phyloP scores from a whole-genome alignment of 2,329 filamentous ascomycete genomes.

The Paracorniculantispora psalliotae region DNA sequence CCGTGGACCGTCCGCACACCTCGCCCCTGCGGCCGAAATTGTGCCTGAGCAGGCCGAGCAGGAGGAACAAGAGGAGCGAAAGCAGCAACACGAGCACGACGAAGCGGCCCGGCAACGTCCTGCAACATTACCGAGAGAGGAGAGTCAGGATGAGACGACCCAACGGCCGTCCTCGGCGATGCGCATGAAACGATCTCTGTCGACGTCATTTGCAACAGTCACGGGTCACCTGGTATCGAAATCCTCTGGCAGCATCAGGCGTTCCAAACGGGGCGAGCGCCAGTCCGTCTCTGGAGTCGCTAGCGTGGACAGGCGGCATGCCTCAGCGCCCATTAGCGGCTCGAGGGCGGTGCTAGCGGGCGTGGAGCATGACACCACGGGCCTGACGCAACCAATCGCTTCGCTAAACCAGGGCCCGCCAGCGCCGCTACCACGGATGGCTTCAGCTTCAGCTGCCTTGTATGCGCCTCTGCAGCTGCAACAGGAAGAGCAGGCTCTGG shows the following conservation, averaged over 20 bases:
- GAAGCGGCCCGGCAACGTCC: too few relatives aligned
- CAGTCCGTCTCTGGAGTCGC: constrained; percentile 28
- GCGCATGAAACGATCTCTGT: constrained; percentile 48
- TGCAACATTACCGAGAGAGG: too few relatives aligned
- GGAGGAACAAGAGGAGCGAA: constrained; percentile 7
- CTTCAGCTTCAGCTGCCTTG: constrained; percentile 5
- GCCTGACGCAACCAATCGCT: constrained; percentile 20
- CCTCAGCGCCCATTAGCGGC: constrained; percentile 45
- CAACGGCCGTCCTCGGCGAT: constrained; percentile 38
- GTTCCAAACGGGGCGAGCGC: constrained; percentile 43
- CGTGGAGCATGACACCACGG: constrained; percentile 20
- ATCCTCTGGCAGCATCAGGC: constrained; percentile 50
- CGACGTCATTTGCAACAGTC: constrained; percentile 52
- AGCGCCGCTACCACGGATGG: constrained; percentile 1
- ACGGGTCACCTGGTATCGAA: constrained; percentile 52
- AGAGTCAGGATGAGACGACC: constrained; percentile 20
- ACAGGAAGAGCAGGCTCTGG: neutral
- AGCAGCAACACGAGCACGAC: neutral
- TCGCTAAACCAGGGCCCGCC: constrained; percentile 16
- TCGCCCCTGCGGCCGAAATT: constrained; percentile 21
- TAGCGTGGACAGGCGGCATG: constrained; percentile 44
- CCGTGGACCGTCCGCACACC: neutral
- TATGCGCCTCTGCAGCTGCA: neutral
- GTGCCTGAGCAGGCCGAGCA: constrained; percentile 4
- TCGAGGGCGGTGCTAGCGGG: constrained; percentile 24